A percentile compares a stretch with the other conserved stretches of the same genome.
These are phyloP conservation scores for Psilocybe sp. DNA, from an alignment of 768 basidiomycete species.

Conservation along the genomic window DNA sequence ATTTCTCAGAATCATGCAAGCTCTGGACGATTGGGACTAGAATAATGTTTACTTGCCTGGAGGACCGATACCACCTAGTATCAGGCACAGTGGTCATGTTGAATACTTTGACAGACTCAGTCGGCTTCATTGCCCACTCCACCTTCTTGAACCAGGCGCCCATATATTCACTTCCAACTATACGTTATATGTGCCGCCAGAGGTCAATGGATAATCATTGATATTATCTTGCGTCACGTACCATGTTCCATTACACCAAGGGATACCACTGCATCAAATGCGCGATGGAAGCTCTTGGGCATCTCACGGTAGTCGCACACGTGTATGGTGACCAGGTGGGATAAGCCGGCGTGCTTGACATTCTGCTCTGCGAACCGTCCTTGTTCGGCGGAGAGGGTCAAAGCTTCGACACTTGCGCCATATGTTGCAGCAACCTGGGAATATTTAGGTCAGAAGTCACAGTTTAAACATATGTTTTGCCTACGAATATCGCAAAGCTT, in stretches of 20 bases:
- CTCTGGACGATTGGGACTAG: background rate
- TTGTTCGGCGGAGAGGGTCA: slow-evolving; percentile 10
- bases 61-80: slow-evolving; percentile 8
- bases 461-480: background rate
- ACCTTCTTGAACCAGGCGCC: slow-evolving; percentile 9
- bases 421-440: slow-evolving; percentile 8
- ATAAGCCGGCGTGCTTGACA: slow-evolving; percentile 8
- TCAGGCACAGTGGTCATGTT: slow-evolving; percentile 12
- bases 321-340: slow-evolving; percentile 10
- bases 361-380: slow-evolving; percentile 6
- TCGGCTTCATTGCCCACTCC: slow-evolving; percentile 12
- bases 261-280: slow-evolving; percentile 12
- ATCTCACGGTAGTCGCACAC: slow-evolving; percentile 12
- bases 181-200: background rate
- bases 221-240: background rate
- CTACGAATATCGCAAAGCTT: slow-evolving; percentile 10
- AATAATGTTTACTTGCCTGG: background rate
- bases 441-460: too few relatives aligned
- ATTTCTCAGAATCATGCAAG: too few relatives aligned
- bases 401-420: slow-evolving; percentile 10
- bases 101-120: slow-evolving; percentile 12
- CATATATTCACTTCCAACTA: slow-evolving; percentile 13
- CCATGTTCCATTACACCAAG: slow-evolving; percentile 14
- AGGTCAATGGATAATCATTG: background rate
- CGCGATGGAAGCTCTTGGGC: slow-evolving; percentile 8